These are phyloP conservation scores for Saccharomyces paradoxus DNA, from an alignment of 805 yeast species.

Conservation along the genomic window DNA sequence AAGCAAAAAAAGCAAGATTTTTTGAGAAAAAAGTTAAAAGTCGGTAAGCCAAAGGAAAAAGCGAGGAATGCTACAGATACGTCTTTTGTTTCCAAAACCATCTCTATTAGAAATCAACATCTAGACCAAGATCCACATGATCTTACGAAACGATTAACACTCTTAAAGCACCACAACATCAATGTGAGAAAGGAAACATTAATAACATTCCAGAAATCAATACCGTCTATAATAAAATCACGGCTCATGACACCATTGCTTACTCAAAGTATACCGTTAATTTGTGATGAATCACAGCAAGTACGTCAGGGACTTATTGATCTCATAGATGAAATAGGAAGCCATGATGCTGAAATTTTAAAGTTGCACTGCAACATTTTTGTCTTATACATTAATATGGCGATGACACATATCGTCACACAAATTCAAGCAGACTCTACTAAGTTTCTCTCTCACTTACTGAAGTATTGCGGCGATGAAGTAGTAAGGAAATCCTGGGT, in stretches of 20 bases:
- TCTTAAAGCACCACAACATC: conserved; percentile 66
- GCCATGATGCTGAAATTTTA: conserved; percentile 45
- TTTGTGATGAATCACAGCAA: conserved; percentile 49
- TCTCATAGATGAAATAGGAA: conserved; percentile 41
- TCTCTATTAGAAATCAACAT: conserved; percentile 28
- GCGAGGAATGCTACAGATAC: conserved; percentile 78
- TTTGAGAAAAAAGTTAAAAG: conserved; percentile 64
- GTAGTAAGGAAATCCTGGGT: conserved; percentile 58
- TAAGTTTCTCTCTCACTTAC: conserved; percentile 50
- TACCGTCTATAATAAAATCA: conserved; percentile 37
- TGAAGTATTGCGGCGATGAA: conserved; percentile 47
- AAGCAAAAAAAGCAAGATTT: conserved; percentile 39
- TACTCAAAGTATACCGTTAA: conserved; percentile 25
- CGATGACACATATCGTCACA: conserved; percentile 86
- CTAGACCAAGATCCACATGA: conserved; percentile 35
- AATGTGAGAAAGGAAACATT: conserved; percentile 67
- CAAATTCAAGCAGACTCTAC: conserved; percentile 71
- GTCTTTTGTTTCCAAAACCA: conserved; percentile 61
- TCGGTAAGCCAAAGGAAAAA: conserved; percentile 72
- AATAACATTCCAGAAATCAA: conserved; percentile 40
- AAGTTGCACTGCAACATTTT: conserved; percentile 52
- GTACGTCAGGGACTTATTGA: conserved; percentile 54
- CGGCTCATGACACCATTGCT: conserved; percentile 26
- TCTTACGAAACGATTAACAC: conserved; percentile 52
- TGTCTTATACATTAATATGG: conserved; percentile 72